Evolutionary conservation across 2,329 filamentous ascomycete species (phyloP).

Genomic region (Claviceps pusilla): DNA sequence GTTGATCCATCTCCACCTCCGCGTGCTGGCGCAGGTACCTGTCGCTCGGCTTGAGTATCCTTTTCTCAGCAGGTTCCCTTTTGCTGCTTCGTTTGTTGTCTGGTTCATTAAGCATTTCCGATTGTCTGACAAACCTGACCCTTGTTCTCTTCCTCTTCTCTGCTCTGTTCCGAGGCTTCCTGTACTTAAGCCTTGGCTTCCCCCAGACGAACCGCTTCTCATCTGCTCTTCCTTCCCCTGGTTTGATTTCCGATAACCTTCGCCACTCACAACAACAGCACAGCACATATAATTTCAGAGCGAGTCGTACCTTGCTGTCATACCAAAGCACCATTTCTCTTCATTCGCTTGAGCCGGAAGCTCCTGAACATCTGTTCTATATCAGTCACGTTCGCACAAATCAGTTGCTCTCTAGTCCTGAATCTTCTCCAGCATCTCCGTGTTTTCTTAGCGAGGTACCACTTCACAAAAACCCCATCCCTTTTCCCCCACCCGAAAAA

Average conservation of each 20-base stretch:
- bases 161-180: slow-evolving; percentile 2
- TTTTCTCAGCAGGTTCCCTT: slow-evolving; percentile 3
- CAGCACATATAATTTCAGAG: neutral
- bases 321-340: neutral
- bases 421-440: neutral
- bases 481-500: too few species aligned
- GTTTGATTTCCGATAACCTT: neutral
- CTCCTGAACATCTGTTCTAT: neutral
- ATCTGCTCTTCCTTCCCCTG: neutral
- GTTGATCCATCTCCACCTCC: neutral
- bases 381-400: neutral
- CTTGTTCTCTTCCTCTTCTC: neutral
- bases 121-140: neutral
- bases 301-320: neutral
- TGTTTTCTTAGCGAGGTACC: neutral
- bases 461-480: neutral
- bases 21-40: slow-evolving; percentile 6
- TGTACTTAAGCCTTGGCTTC: slow-evolving; percentile 2
- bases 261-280: neutral
- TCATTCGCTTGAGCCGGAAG: too few species aligned
- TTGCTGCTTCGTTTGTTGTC: slow-evolving; percentile 3
- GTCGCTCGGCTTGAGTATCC: slow-evolving; percentile 5
- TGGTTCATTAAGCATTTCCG: slow-evolving; percentile 4
- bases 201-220: neutral
- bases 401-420: too few species aligned